Conservation (phyloP, 805 yeast genomes). For the Starmera amethionina region DNA sequence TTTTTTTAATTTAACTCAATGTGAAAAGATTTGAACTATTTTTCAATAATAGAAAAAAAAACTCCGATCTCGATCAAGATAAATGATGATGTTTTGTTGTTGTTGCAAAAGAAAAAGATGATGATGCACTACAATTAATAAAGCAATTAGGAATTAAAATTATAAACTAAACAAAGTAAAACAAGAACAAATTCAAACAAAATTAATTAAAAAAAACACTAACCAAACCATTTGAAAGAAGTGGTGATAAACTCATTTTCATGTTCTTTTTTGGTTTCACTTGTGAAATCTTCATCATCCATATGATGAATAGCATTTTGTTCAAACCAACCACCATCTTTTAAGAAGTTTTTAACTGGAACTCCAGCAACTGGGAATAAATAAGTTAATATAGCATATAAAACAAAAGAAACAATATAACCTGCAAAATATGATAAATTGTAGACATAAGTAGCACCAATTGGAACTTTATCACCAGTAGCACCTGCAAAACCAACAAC, state of each 20-base stretch:
- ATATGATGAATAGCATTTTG: conserved; percentile 53
- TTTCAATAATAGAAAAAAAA: too few species aligned
- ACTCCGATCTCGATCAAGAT: too few species aligned
- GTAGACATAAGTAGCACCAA: conserved; percentile 69
- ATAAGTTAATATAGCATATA: conserved; percentile 43
- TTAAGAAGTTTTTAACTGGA: conserved; percentile 29
- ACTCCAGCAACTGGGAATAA: conserved; percentile 43
- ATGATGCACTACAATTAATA: too few species aligned
- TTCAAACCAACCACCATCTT: conserved; percentile 51
- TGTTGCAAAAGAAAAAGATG: too few species aligned
- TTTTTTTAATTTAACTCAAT: too few species aligned
- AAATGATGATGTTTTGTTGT: too few species aligned
- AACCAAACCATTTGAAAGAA: too few species aligned
- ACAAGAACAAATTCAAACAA: too few species aligned
- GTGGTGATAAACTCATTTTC: not conserved
- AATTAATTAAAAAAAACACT: too few species aligned
- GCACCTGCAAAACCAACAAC: conserved; percentile 86
- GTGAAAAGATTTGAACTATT: too few species aligned
- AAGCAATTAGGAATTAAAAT: too few species aligned
- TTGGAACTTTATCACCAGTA: conserved; percentile 66
- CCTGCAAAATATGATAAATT: conserved; percentile 72
- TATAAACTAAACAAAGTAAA: too few species aligned
- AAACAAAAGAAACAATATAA: conserved; percentile 44
- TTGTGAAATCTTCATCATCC: conserved; percentile 56
- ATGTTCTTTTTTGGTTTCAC: conserved; percentile 8